phyloP scores from a whole-genome alignment of 2,329 filamentous ascomycete species.

The Penicillium hesseltinei region DNA sequence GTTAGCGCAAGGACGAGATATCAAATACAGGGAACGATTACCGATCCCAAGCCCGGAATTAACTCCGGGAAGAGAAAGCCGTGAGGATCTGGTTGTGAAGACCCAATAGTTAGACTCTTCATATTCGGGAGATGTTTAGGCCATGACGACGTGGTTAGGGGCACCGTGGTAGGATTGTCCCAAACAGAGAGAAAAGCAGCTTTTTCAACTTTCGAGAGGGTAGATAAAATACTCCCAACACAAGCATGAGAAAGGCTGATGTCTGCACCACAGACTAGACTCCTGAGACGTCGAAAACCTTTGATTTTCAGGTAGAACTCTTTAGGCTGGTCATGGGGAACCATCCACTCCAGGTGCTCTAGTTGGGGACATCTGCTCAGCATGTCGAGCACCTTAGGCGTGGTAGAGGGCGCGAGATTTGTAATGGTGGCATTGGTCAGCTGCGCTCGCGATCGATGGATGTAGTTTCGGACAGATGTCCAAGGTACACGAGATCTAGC shows the following conservation, averaged over 20 bases:
- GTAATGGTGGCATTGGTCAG: constrained; percentile 34
- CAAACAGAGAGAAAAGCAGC: constrained; percentile 25
- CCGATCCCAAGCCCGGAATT: constrained; percentile 12
- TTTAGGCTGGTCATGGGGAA: constrained; percentile 14
- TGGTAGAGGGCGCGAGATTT: constrained; percentile 28
- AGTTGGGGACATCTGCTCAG: constrained; percentile 37
- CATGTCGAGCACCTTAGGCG: constrained; percentile 29
- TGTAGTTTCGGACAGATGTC: constrained; percentile 35
- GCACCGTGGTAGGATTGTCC: not conserved
- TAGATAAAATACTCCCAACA: constrained; percentile 26
- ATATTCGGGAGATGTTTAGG: constrained; percentile 33
- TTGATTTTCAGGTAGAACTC: constrained; percentile 29
- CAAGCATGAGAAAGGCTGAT: constrained; percentile 26
- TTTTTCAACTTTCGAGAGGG: constrained; percentile 30
- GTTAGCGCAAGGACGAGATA: not conserved
- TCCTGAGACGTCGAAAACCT: constrained; percentile 26
- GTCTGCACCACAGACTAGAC: constrained; percentile 26
- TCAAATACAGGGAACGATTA: not conserved
- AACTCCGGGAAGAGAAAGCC: constrained; percentile 5
- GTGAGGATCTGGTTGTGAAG: constrained; percentile 10
- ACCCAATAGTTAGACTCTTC: constrained; percentile 28
- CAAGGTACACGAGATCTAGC: constrained; percentile 45
- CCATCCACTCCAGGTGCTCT: constrained; percentile 31
- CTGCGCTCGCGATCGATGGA: constrained; percentile 35
- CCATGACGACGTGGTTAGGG: not conserved